phyloP scores from a whole-genome alignment of 148 eudicot species.

The Heliamphora exappendiculata region DNA sequence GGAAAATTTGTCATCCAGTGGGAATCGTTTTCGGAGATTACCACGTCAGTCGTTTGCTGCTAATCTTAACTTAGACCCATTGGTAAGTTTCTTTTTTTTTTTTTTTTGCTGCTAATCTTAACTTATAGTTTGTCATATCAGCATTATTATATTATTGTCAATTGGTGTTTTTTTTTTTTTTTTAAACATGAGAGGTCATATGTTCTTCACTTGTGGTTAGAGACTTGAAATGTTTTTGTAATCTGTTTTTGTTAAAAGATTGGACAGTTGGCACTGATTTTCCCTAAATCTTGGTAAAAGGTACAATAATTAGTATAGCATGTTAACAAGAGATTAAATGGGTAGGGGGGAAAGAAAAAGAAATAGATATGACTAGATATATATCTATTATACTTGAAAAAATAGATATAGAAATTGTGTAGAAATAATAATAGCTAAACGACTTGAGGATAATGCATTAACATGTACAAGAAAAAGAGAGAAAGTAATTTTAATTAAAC shows the following conservation, averaged over 20 bases:
- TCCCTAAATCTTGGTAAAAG: not conserved
- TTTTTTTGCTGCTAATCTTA: constrained; percentile 42
- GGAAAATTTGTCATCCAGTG: constrained; percentile 51
- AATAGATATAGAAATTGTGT: too few species aligned
- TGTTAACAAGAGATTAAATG: too few species aligned
- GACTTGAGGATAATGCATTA: too few species aligned
- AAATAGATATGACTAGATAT: too few species aligned
- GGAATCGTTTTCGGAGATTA: constrained; percentile 71
- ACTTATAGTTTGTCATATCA: constrained; percentile 21
- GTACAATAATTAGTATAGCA: too few species aligned
- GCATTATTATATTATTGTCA: not conserved
- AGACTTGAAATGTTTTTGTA: not conserved
- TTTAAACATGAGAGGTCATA: not conserved
- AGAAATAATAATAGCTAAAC: too few species aligned
- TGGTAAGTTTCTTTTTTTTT: constrained; percentile 41
- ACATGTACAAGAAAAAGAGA: too few species aligned
- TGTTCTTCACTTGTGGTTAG: not conserved
- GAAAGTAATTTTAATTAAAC: too few species aligned
- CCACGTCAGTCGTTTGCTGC: constrained; percentile 57
- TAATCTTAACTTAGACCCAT: constrained; percentile 59
- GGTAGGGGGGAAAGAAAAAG: too few species aligned
- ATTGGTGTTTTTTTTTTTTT: not conserved
- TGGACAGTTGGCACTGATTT: not conserved
- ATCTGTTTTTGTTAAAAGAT: not conserved
- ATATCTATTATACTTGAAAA: too few species aligned